Conservation (phyloP, 2,329 filamentous ascomycete genomes). For the Aspergillus neoniger region DNA sequence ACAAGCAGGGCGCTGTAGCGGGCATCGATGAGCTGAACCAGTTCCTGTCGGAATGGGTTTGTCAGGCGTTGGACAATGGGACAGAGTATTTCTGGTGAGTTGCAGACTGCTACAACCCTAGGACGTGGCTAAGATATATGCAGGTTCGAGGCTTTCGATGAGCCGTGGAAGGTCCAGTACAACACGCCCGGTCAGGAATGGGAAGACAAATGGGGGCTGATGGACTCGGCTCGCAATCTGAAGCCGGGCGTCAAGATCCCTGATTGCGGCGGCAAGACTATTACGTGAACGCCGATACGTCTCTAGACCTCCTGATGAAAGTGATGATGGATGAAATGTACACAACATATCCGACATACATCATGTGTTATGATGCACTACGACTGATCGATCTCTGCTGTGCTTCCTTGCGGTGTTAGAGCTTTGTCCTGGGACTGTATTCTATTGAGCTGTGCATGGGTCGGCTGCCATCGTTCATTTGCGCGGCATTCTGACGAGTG, state of each 20-base stretch:
- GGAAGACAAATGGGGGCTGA: slow-evolving; percentile 95
- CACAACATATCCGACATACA: slow-evolving; percentile 20
- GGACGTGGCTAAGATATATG: slow-evolving; percentile 18
- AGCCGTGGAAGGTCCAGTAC: slow-evolving; percentile 86
- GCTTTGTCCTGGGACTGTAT: slow-evolving; percentile 14
- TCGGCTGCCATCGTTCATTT: background rate
- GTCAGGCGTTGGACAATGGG: slow-evolving; percentile 73
- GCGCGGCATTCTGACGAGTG: background rate
- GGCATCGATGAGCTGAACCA: slow-evolving; percentile 77
- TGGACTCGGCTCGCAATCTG: slow-evolving; percentile 81
- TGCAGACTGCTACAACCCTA: background rate
- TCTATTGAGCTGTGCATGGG: slow-evolving; percentile 9
- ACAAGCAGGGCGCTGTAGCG: slow-evolving; percentile 68
- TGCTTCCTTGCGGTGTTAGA: slow-evolving; percentile 12
- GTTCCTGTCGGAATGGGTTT: slow-evolving; percentile 87
- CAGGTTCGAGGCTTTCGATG: slow-evolving; percentile 91
- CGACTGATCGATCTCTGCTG: slow-evolving; percentile 7
- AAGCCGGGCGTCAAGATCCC: slow-evolving; percentile 85
- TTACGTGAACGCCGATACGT: slow-evolving; percentile 37
- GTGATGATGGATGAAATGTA: slow-evolving; percentile 14
- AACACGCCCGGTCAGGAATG: slow-evolving; percentile 70
- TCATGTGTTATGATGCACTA: slow-evolving; percentile 18
- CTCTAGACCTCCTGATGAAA: background rate
- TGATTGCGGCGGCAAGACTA: slow-evolving; percentile 75
- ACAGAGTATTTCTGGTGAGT: slow-evolving; percentile 90